Evolutionary conservation across 1,139 yeast genomes (phyloP).

Genomic region (Scheffersomyces illinoinensis): DNA sequence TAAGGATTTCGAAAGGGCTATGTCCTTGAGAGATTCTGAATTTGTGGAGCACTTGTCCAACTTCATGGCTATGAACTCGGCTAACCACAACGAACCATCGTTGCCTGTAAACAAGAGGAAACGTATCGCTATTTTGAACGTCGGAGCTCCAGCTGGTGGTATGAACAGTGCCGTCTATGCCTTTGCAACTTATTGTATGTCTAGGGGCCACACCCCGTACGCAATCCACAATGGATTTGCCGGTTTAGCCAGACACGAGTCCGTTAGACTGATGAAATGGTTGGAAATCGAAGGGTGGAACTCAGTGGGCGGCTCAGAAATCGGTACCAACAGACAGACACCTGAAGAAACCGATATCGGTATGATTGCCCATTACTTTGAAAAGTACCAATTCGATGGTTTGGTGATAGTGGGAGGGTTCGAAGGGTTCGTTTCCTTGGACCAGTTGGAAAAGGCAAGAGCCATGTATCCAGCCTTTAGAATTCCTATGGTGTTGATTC

Average conservation of each 20-base stretch:
- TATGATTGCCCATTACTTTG: constrained; percentile 86
- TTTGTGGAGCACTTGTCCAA: constrained; percentile 77
- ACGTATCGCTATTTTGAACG: constrained; percentile 79
- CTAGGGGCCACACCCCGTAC: constrained; percentile 83
- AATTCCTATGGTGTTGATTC: constrained; percentile 90
- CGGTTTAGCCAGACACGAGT: constrained; percentile 84
- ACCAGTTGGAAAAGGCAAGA: constrained; percentile 76
- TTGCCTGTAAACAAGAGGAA: constrained; percentile 59
- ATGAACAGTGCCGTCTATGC: constrained; percentile 92
- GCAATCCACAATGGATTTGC: constrained; percentile 91
- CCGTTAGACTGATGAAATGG: constrained; percentile 77
- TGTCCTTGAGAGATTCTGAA: constrained; percentile 82
- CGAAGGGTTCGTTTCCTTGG: constrained; percentile 84
- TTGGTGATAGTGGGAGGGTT: constrained; percentile 91
- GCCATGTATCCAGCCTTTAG: constrained; percentile 81
- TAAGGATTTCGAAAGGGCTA: constrained; percentile 83
- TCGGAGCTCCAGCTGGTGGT: constrained; percentile 98
- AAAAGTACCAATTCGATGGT: constrained; percentile 82
- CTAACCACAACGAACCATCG: constrained; percentile 63
- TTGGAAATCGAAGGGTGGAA: constrained; percentile 89
- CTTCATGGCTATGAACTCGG: constrained; percentile 63
- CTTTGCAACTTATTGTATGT: constrained; percentile 85
- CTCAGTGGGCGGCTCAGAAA: constrained; percentile 88
- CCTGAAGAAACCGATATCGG: constrained; percentile 80
- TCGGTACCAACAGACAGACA: constrained; percentile 88